A percentile compares a stretch with the other conserved stretches of the same genome.
Evolutionary conservation across 2,329 filamentous ascomycete genomes (phyloP).

Genomic region (Aspergillus oerlinghausenensis): DNA sequence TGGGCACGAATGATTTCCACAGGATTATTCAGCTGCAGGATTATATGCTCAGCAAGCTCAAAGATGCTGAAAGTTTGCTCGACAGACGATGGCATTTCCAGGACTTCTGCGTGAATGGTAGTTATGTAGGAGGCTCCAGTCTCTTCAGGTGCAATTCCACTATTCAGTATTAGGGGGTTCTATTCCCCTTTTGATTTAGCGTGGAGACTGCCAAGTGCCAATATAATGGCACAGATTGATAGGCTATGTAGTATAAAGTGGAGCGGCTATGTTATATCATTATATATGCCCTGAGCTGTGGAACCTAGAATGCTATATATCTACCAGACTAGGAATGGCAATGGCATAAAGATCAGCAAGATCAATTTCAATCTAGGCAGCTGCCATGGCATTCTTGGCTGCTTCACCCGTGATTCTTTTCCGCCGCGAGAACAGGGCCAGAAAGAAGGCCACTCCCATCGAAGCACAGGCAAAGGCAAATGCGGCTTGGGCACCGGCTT

Average conservation of each 20-base stretch:
- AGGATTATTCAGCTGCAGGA: slow-evolving; percentile 1
- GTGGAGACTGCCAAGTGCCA: background rate
- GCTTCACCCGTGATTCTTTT: background rate
- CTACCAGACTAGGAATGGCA: too few species aligned
- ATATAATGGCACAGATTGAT: background rate
- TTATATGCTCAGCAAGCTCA: slow-evolving; percentile 1
- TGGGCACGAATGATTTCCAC: background rate
- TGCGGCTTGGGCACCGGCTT: slow-evolving; percentile 28
- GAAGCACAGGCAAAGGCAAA: slow-evolving; percentile 15
- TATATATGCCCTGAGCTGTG: too few species aligned
- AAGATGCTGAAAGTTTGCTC: slow-evolving; percentile 1
- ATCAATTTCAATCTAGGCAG: background rate
- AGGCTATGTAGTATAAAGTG: background rate
- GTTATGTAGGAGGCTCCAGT: background rate
- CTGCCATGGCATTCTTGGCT: background rate
- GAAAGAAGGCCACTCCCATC: background rate
- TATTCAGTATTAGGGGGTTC: background rate
- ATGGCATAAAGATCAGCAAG: too few species aligned
- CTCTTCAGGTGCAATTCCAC: background rate
- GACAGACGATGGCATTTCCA: background rate
- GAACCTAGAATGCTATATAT: too few species aligned
- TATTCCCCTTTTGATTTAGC: background rate
- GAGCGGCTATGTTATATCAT: too few species aligned
- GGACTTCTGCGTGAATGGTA: background rate
- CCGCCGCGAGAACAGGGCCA: background rate